A percentile compares a stretch with the other conserved stretches of the same genome.
phyloP scores from a whole-genome alignment of 2,329 filamentous ascomycete genomes.

The Alternaria panax region DNA sequence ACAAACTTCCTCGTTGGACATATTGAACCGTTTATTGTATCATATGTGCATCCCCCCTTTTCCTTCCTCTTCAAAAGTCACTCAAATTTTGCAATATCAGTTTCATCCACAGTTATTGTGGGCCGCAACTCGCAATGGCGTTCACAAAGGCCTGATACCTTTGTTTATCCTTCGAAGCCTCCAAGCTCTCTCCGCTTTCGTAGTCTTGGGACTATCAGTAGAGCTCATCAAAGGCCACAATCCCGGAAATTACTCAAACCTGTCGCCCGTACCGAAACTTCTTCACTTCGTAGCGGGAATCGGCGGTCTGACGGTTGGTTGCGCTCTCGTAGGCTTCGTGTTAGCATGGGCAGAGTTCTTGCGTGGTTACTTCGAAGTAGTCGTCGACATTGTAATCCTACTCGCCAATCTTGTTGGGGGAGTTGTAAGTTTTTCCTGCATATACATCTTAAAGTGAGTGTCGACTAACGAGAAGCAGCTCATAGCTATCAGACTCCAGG shows the following conservation, averaged over 20 bases:
- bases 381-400: neutral
- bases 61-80: neutral
- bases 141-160: neutral
- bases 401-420: neutral
- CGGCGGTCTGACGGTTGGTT: neutral
- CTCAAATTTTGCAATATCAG: neutral
- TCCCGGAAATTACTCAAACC: neutral
- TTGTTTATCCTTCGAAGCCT: neutral
- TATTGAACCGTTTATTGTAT: too few species aligned
- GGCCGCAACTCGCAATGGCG: neutral
- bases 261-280: neutral
- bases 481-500: slow-evolving; percentile 18
- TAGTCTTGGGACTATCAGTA: neutral
- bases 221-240: neutral
- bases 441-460: too few species aligned
- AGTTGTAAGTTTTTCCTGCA: neutral
- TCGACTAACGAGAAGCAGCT: neutral
- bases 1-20: too few species aligned
- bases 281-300: neutral
- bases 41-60: neutral
- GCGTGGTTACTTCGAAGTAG: neutral
- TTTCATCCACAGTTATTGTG: too few species aligned
- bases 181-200: rapidly evolving
- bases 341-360: neutral
- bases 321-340: neutral